A percentile compares a stretch with the other conserved stretches of the same genome.
Evolutionary conservation across 139 green algal species (phyloP).

Genomic region (Coelastrella sp.): DNA sequence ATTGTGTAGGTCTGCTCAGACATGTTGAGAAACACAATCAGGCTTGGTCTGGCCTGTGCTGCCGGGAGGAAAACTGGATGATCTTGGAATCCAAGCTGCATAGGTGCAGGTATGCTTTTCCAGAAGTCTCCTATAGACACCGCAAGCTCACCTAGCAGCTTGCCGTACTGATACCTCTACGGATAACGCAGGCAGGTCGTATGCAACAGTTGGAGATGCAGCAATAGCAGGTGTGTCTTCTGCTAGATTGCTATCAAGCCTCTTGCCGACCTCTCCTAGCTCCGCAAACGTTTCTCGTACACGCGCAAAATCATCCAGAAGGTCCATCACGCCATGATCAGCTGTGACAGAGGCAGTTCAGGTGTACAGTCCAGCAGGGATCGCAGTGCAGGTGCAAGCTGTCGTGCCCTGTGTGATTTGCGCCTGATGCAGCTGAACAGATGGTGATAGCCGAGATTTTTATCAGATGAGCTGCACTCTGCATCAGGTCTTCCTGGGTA

Average conservation of each 20-base stretch:
- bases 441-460: too few relatives aligned
- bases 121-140: too few relatives aligned
- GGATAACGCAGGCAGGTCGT: conserved; percentile 44
- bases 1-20: too few relatives aligned
- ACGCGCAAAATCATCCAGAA: conserved; percentile 46
- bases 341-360: too few relatives aligned
- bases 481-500: too few relatives aligned
- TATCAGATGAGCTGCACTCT: too few relatives aligned
- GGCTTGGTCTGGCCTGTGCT: too few relatives aligned
- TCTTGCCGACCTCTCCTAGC: conserved; percentile 15
- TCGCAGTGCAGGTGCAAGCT: too few relatives aligned
- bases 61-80: not conserved
- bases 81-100: not conserved
- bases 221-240: not conserved
- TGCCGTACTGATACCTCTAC: conserved; percentile 49
- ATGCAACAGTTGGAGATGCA: not conserved
- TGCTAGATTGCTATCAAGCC: conserved; percentile 5
- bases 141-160: conserved; percentile 45
- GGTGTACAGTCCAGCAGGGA: too few relatives aligned
- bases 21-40: too few relatives aligned
- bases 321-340: conserved; percentile 30
- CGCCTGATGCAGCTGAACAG: too few relatives aligned
- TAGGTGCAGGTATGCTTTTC: not conserved
- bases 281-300: conserved; percentile 37
- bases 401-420: too few relatives aligned